Base-by-base conservation (phyloP, 352 stramenopile genomes). In the Globisporangium echinulatum region DNA sequence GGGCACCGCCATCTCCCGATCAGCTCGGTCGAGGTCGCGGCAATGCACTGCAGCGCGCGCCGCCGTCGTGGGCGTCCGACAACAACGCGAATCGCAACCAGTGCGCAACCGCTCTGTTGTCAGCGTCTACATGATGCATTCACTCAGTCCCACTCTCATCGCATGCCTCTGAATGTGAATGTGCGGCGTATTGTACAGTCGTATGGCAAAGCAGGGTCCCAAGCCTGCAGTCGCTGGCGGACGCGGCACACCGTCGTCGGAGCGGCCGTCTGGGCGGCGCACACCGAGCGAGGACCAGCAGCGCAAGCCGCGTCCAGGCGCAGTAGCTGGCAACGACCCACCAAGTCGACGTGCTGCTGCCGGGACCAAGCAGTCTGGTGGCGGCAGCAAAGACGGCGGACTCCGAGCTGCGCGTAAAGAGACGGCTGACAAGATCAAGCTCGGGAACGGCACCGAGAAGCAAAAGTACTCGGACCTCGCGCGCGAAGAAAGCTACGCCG, bases 391-490 rank as follows among this genome's bases (percentile, higher is more conserved):
- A 59, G 71, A 75, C 51, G 74, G 71, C 2, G 75, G 66, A 5
- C 66, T 78, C 3, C 82, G 77, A 19, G 72, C 63, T 2, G 72
- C 75, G 36, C 63, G 70, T 40, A 76, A 71, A 49, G 75, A 82
- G 15, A 76, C 67, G 5, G 25, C 25, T 2, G 75, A 82, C 17
- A 75, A 67, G 48, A 58, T 36, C 7, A 68, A 68, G 38, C 61
- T 66, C 49, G 61, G 61, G 36, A 60, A 67, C 7, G 56, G 56
- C 52, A 67, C 44, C 0, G 62, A 67, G 52, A 87, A 86, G 65
- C 59, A 74, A 14, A 91, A 90, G 58, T 92, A 93, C 69, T 89
- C 78, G 4, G 85, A 94, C 5, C 36, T 94, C 5, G 85, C 82
- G 1, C 81, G 74, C 50, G 83, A 94, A 33, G 75, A 85, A 33